Conservation (phyloP, 139 green algal genomes). For the Tetraselmis chui region DNA sequence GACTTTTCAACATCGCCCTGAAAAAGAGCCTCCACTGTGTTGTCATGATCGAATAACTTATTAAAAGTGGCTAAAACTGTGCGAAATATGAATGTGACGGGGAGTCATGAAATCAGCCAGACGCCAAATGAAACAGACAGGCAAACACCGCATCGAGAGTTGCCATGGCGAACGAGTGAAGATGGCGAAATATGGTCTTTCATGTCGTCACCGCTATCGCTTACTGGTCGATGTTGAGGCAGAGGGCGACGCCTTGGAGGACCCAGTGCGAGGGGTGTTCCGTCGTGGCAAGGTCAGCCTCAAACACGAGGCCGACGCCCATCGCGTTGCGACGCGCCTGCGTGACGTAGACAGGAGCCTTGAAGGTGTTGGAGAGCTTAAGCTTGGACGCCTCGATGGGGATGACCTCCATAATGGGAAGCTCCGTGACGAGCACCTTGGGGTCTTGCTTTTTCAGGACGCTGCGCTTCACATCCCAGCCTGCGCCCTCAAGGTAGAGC, state of each 20-base stretch:
- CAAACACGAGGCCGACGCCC: conserved; percentile 75
- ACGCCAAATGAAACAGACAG: too few relatives aligned
- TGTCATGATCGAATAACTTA: too few relatives aligned
- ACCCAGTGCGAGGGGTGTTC: conserved; percentile 77
- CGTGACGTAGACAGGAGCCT: conserved; percentile 76
- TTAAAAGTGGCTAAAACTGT: too few relatives aligned
- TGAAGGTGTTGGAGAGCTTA: conserved; percentile 65
- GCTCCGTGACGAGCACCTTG: conserved; percentile 71
- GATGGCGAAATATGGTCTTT: too few relatives aligned
- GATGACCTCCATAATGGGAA: conserved; percentile 76
- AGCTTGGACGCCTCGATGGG: conserved; percentile 73
- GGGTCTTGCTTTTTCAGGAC: conserved; percentile 56
- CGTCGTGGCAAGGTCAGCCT: conserved; percentile 63
- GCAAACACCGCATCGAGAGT: too few relatives aligned
- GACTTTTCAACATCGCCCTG: too few relatives aligned
- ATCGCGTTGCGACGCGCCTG: conserved; percentile 74
- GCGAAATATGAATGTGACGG: too few relatives aligned
- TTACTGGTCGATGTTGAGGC: conserved; percentile 60
- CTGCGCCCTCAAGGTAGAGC: conserved; percentile 77
- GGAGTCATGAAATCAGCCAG: too few relatives aligned
- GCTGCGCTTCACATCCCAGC: conserved; percentile 53
- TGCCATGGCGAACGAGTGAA: too few relatives aligned
- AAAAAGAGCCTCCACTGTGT: too few relatives aligned
- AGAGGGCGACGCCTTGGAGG: conserved; percentile 72
- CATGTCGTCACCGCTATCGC: too few relatives aligned